Evolutionary conservation across 2,329 filamentous ascomycete species (phyloP), one percentile per base, ranked within the genome.

Genomic region (Cryphonectria naterciae): DNA sequence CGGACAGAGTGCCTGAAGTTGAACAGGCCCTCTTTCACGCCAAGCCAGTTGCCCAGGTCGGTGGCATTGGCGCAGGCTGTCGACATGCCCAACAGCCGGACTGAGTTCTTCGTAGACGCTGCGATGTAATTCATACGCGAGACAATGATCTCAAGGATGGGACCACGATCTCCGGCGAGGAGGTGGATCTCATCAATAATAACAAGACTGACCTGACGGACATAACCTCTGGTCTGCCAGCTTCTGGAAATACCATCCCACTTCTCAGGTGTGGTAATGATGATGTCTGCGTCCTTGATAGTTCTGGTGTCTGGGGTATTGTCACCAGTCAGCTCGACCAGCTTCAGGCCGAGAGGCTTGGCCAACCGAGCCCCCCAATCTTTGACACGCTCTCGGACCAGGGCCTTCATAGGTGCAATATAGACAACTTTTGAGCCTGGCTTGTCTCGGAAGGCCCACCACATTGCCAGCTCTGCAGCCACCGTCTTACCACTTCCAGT

Each of bases 211-310:
- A 99, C 96, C 81, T 98, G 92, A 67, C 94, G 90, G 56, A 99
- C 96, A 75, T 99, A 99, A 72, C 93, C 93, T 89, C 96, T 92
- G 6, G 95, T 98, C 80, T 98, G 95, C 96, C 97, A 99, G 78
- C 93, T 97, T 88, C 96, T 93, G 76, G 94, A 97, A 75, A 99
- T 98, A 88, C 97, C 97, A 79, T 99, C 97, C 96, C 96, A 99
- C 80, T 99, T 99, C 83, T 99, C 96, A n/a, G 96, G 97, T 0
- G 97, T 99, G 0, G 96, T 99, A 77, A 99, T 94, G 76, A 99
- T 99, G 73, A 99, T 94, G 79, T 99, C 96, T 4, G 96, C 96
- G 78, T 98, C 92, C 75, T 95, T 90, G 76, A 99, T 99, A 0
- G 95, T 98, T 66, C 94, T 88, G 0, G 96, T 99, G 78, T 99